phyloP scores from a whole-genome alignment of 2,329 filamentous ascomycete species.

The Neonectria magnoliae region DNA sequence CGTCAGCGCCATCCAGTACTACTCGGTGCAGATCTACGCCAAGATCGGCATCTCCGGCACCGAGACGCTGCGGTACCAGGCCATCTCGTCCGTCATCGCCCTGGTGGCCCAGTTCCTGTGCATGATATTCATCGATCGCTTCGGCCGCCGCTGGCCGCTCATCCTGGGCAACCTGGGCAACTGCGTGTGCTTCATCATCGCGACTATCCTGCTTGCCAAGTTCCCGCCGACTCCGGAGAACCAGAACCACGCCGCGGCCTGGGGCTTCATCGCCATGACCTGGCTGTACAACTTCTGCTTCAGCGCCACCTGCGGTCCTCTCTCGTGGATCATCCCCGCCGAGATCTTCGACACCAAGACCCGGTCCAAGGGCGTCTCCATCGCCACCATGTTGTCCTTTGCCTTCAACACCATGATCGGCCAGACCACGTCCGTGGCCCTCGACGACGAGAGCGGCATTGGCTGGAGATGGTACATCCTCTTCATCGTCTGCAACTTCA shows the following conservation, averaged over 20 bases:
- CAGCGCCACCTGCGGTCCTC: constrained; percentile 74
- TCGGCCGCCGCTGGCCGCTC: constrained; percentile 77
- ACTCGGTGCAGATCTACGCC: constrained; percentile 72
- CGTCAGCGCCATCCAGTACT: constrained; percentile 80
- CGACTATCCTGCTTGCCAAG: constrained; percentile 59
- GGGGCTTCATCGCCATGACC: constrained; percentile 78
- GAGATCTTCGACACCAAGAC: constrained; percentile 84
- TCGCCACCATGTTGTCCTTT: constrained; percentile 78
- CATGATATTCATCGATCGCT: constrained; percentile 74
- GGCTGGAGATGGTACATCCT: constrained; percentile 60
- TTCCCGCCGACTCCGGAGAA: constrained; percentile 65
- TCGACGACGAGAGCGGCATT: constrained; percentile 52
- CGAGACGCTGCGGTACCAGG: constrained; percentile 78
- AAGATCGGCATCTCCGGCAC: constrained; percentile 74
- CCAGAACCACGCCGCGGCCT: constrained; percentile 63
- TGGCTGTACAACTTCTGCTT: constrained; percentile 87
- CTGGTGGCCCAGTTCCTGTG: constrained; percentile 74
- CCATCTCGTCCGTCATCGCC: constrained; percentile 77
- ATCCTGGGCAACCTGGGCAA: constrained; percentile 79
- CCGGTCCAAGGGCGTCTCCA: constrained; percentile 77
- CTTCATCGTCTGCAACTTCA: constrained; percentile 70
- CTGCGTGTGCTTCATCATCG: constrained; percentile 77
- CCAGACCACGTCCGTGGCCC: constrained; percentile 66
- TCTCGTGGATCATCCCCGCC: constrained; percentile 70
- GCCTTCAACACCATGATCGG: constrained; percentile 83